Evolutionary conservation across 176 grass and related monocot species (phyloP), one percentile per base, ranked within the genome.

Genomic region (Oryza longistaminata): DNA sequence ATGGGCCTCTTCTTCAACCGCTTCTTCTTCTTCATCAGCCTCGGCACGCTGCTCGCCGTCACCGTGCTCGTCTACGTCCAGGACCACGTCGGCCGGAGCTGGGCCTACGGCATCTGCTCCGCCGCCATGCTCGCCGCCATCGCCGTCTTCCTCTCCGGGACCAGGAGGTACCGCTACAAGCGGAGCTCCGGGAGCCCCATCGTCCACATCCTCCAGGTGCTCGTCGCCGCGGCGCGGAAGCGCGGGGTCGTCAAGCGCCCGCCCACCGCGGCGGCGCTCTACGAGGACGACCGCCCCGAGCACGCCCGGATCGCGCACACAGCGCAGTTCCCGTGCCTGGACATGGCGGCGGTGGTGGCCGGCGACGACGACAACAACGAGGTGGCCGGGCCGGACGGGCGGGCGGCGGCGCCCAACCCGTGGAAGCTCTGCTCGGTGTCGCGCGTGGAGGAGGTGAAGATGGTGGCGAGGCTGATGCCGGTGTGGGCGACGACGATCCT

Each of bases 401-500:
- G 73, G 71, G n/a, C 74, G 71, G n/a, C 74, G 44, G 46, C 14
- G 26, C 77, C 85, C 1, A 97, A 92, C 74, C 91, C 94, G 8
- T 97, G 94, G 91, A 93, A 67, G 43, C 53, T 97, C 9, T 93
- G 91, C 75, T 90, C 91, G 16, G 91, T 93, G 75, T 93, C 87
- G 9, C 85, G 87, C 45, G 88, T 97, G 2, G 94, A 97, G 89
- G 94, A 97, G 87, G 91, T 93, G 16, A 97, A 97, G 83, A 93
- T 97, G 94, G 82, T 97, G 89, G 85, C 88, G 7, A 24, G 87
- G 19, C 85, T 97, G 44, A 88, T 97, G 70, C 94, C 94, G 2
- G 89, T 97, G 78, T 97, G 94, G 94, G 89, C 94, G 19, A 97
- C 94, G 58, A 97, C 94, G 2, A 93, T 97, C 85, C 87, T 97